Percentiles rank a stretch among this genome's conserved stretches.
Conservation (phyloP, 2,329 filamentous ascomycete genomes). For the Apiospora rasikravindrae region DNA sequence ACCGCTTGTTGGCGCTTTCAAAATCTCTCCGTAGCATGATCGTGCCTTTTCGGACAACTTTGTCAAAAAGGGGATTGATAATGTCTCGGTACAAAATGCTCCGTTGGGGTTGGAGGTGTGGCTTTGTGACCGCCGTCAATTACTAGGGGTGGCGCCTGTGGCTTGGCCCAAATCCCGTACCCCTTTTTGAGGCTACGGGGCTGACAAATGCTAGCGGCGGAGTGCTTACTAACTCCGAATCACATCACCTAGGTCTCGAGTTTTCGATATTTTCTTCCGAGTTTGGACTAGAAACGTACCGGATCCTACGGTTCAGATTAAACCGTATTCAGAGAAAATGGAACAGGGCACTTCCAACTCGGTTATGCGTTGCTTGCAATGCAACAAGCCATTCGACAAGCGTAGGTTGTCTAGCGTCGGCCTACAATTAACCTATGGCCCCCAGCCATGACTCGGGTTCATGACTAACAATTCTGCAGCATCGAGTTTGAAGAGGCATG, state of each 20-base stretch:
- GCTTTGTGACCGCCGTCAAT: too few relatives aligned
- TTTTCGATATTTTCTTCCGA: not conserved
- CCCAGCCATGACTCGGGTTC: not conserved
- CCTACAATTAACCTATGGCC: slow-evolving; percentile 26
- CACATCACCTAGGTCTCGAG: not conserved
- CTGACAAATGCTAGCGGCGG: not conserved
- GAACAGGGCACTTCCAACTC: not conserved
- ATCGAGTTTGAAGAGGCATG: slow-evolving; percentile 49
- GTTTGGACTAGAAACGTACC: too few relatives aligned
- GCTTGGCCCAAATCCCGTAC: not conserved
- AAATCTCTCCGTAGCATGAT: not conserved
- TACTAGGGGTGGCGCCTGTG: not conserved
- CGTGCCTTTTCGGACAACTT: not conserved
- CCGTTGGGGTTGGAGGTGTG: not conserved
- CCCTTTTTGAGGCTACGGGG: not conserved
- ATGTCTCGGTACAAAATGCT: not conserved
- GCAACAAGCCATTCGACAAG: slow-evolving; percentile 49
- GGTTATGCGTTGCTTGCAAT: slow-evolving; percentile 42
- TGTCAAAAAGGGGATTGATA: not conserved
- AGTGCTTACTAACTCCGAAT: not conserved
- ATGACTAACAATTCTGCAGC: slow-evolving; percentile 31
- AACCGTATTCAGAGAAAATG: not conserved
- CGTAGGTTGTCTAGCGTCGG: slow-evolving; percentile 34
- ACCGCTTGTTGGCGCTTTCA: not conserved
- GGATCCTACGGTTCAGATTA: slow-evolving; percentile 7